phyloP scores from a whole-genome alignment of 441 rosid genomes.

The Theobroma grandiflorum region DNA sequence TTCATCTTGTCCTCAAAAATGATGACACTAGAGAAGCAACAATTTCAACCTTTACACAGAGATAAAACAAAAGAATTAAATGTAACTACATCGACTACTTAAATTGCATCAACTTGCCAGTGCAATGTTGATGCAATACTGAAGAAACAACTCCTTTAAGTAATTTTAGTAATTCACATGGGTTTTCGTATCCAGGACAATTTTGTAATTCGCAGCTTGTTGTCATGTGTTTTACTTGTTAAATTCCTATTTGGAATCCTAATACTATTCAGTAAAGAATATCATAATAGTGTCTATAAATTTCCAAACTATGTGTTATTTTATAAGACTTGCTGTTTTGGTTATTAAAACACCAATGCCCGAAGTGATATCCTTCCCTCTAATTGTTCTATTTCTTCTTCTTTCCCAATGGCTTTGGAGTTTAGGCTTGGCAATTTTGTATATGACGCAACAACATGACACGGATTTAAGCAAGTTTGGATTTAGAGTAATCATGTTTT shows the following conservation, averaged over 20 bases:
- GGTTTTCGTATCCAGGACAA: not conserved
- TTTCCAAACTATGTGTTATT: not conserved
- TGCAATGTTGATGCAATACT: not conserved
- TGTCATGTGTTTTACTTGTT: not conserved
- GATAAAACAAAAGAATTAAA: not conserved
- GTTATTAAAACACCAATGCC: constrained; percentile 2
- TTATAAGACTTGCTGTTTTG: not conserved
- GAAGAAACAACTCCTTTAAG: not conserved
- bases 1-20: not conserved
- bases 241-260: not conserved
- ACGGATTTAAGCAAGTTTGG: no score
- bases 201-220: not conserved
- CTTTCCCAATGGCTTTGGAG: not conserved
- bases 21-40: not conserved
- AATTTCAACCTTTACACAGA: not conserved
- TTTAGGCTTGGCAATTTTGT: no score
- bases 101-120: constrained; percentile 4
- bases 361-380: not conserved
- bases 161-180: not conserved
- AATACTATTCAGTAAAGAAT: not conserved
- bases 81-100: constrained; percentile 5
- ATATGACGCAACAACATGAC: no score
- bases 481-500: no score
- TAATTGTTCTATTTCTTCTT: not conserved
- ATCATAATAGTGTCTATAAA: not conserved